Evolutionary conservation across 2,329 filamentous ascomycete species (phyloP), one percentile per base, ranked within the genome.

Genomic region (Aspergillus viridinutans): DNA sequence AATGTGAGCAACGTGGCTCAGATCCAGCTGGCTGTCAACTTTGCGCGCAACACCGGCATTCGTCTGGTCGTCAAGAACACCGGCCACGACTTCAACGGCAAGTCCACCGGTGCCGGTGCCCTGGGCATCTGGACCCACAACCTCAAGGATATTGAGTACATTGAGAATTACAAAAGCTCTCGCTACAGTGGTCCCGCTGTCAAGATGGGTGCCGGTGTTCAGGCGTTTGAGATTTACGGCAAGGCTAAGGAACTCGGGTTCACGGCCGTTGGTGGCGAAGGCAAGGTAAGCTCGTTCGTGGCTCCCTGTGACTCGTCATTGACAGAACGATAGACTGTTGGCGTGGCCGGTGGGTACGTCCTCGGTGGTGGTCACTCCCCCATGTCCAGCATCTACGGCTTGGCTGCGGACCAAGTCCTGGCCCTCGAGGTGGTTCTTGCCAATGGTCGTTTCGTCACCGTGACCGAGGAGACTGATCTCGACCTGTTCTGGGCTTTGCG

Each of bases 401-500:
- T 89, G 0, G 81, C 3, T 17, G 66, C 64, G 8, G 68, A 70
- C 28, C 66, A 70, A 43, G 66, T 67, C 10, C 53, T 70, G 9
- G 62, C 66, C 4, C 54, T 68, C 3, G 65, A 69, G 28, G 63
- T 69, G 25, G 68, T 70, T 1, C 55, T 66, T 3, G 55, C 65
- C 8, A 61, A 64, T 20, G 68, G 68, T 14, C 60, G 56, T n/a
- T 67, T 70, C 17, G 58, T 69, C 7, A 70, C 68, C 3, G 66
- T 66, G 23, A 64, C 62, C 1, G 57, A 68, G 48, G 45, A 64
- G 25, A 57, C 78, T 32, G 82, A 87, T 60, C 56, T 73, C 0
- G 85, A 87, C 52, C 73, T 88, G 1, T 88, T 84, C 72, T 89
- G 85, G 85, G 86, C 85, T 2, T 69, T 87, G 1, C 76, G 76